Percentiles rank a stretch among this genome's conserved stretches.
These are phyloP conservation scores for Argentina anserina DNA, from an alignment of 306 rosid species.

Conservation along the genomic window DNA sequence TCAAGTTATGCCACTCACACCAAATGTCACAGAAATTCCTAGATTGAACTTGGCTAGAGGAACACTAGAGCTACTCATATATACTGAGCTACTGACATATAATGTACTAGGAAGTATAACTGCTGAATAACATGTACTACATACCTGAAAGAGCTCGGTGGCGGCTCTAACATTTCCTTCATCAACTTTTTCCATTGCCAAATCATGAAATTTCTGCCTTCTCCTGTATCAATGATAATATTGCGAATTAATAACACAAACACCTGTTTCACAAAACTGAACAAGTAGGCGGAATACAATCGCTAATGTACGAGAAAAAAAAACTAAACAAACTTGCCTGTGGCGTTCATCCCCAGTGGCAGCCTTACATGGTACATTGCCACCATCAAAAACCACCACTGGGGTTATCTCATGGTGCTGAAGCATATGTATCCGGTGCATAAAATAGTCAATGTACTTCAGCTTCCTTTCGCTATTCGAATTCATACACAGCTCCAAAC, in stretches of 20 bases:
- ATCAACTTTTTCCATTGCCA: slow-evolving; percentile 71
- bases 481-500: slow-evolving; percentile 84
- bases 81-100: not conserved
- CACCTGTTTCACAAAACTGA: not conserved
- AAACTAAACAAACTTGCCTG: slow-evolving; percentile 23
- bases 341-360: slow-evolving; percentile 43
- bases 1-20: not conserved
- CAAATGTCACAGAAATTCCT: not conserved
- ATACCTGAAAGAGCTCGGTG: slow-evolving; percentile 77
- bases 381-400: slow-evolving; percentile 57
- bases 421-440: slow-evolving; percentile 56
- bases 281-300: not conserved
- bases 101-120: not conserved
- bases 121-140: not conserved
- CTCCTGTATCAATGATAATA: slow-evolving; percentile 39
- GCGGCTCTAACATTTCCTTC: slow-evolving; percentile 81
- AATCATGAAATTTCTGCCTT: slow-evolving; percentile 49
- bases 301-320: not conserved
- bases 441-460: slow-evolving; percentile 74
- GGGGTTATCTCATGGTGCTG: slow-evolving; percentile 47
- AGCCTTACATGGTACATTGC: slow-evolving; percentile 45
- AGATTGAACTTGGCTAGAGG: not conserved
- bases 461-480: slow-evolving; percentile 55
- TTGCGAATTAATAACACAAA: not conserved
- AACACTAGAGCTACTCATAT: not conserved